Base-by-base conservation (phyloP, 1,284 basidiomycete genomes). In the Puccinia hordei region DNA sequence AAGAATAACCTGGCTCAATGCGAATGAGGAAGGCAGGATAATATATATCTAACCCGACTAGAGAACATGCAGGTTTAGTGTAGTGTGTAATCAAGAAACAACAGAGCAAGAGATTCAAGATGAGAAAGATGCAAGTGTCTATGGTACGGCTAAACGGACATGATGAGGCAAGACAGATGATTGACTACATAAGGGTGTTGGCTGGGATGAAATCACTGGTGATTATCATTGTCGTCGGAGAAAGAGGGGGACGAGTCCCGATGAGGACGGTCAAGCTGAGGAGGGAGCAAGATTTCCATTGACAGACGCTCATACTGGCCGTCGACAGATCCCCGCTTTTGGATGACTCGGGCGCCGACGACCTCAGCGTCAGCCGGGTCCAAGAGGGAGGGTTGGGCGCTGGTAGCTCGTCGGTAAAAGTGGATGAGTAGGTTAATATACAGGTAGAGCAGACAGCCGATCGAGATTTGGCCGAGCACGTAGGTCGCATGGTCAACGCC, bases 401-500 rank as follows among this genome's bases (percentile, higher is more conserved):
- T 9, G 22, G 33, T 27, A 22, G 10, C 33, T 35, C 73, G 27
- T 38, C 82, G 84, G 85, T 90, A 91, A 13, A 90, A 86, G 79
- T 89, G 86, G 80, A 91, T 87, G 69, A 91, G 87, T 81, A 88
- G 87, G 49, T 89, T 87, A 63, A 91, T 90, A 83, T 92, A 89
- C 15, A 91, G 88, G 85, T 94, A 94, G 69, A 94, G 85, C 68
- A 92, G 82, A 87, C 94, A 84, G 17, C 82, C 46, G 12, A 77
- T 71, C 12, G 72, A 77, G 41, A 81, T 83, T 88, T 93, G 91
- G 84, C 92, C 91, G 10, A 95, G 87, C 61, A 92, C 88, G 84
- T 95, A 95, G 0, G 93, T 93, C 82, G 95, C 93, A 84, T 95
- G 93, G 85, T 95, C 93, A 89, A 94, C 91, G 71, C 89, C 83